A percentile compares a stretch with the other conserved stretches of the same genome.
Conservation (phyloP, 768 basidiomycete species). For the Psilocybe subaeruginosa region DNA sequence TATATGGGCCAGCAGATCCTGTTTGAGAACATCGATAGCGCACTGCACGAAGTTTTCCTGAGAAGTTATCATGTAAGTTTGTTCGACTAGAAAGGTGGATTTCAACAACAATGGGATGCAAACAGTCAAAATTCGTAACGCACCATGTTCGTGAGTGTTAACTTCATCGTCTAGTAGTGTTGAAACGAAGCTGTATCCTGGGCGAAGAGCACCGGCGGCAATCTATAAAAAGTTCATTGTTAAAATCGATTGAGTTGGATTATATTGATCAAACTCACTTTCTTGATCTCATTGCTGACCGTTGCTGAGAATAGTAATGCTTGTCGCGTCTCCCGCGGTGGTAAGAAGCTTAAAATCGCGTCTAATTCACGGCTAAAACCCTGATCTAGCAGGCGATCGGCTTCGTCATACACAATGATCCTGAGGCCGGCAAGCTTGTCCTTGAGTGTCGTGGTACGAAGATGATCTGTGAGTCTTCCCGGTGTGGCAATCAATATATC, state of each 20-base stretch:
- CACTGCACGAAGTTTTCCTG: constrained; percentile 45
- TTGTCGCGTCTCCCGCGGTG: constrained; percentile 50
- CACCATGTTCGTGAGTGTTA: constrained; percentile 66
- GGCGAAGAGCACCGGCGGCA: constrained; percentile 24
- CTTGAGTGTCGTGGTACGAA: constrained; percentile 42
- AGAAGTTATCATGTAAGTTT: constrained; percentile 46
- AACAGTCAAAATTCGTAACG: not conserved
- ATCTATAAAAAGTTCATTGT: not conserved
- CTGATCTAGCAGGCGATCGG: constrained; percentile 73
- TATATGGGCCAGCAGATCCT: constrained; percentile 24
- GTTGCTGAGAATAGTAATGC: constrained; percentile 77
- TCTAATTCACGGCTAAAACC: constrained; percentile 73
- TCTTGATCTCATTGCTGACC: constrained; percentile 67
- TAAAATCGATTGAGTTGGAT: not conserved
- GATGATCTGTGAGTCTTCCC: constrained; percentile 73
- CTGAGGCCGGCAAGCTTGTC: constrained; percentile 40
- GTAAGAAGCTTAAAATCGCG: constrained; percentile 53
- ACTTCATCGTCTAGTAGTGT: constrained; percentile 60
- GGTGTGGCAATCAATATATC: constrained; percentile 77
- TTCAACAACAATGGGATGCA: not conserved
- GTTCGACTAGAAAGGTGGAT: constrained; percentile 37
- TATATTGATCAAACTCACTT: constrained; percentile 34
- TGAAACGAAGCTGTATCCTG: constrained; percentile 51
- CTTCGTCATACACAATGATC: constrained; percentile 70
- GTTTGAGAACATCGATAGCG: constrained; percentile 38